These are phyloP conservation scores for Fonsecaea nubica DNA, from an alignment of 2,329 filamentous ascomycete species.

Conservation along the genomic window DNA sequence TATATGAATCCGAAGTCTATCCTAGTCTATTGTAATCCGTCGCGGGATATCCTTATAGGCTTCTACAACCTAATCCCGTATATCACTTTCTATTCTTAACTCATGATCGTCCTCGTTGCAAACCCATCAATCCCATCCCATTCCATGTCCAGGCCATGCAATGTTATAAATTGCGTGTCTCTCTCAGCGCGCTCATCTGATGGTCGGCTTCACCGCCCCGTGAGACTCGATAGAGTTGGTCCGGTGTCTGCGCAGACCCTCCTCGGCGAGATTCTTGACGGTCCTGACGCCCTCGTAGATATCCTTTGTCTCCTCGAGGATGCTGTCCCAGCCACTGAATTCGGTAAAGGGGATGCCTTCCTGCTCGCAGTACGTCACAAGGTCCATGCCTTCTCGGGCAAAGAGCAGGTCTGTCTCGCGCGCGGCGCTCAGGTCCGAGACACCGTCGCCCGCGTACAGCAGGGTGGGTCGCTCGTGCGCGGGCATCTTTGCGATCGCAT, in stretches of 20 bases:
- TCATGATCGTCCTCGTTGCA: not conserved
- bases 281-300: slow-evolving; percentile 75
- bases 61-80: not conserved
- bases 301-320: slow-evolving; percentile 75
- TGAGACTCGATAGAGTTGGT: slow-evolving; percentile 38
- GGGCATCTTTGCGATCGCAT: slow-evolving; percentile 62
- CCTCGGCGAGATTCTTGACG: slow-evolving; percentile 71
- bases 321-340: slow-evolving; percentile 83
- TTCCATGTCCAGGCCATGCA: not conserved
- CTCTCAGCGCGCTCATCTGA: slow-evolving; percentile 15
- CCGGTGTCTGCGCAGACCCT: slow-evolving; percentile 36
- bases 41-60: too few species aligned
- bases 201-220: slow-evolving; percentile 21
- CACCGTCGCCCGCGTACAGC: slow-evolving; percentile 94
- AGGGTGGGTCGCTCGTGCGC: slow-evolving; percentile 74
- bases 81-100: not conserved
- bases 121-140: not conserved
- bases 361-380: slow-evolving; percentile 84
- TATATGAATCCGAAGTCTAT: not conserved
- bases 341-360: slow-evolving; percentile 86
- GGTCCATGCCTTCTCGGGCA: slow-evolving; percentile 87
- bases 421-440: slow-evolving; percentile 89
- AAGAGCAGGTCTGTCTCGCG: slow-evolving; percentile 92
- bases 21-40: not conserved
- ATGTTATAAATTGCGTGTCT: not conserved